Base-by-base conservation (phyloP, 192 early-diverging fungal species). In the Linnemannia exigua region DNA sequence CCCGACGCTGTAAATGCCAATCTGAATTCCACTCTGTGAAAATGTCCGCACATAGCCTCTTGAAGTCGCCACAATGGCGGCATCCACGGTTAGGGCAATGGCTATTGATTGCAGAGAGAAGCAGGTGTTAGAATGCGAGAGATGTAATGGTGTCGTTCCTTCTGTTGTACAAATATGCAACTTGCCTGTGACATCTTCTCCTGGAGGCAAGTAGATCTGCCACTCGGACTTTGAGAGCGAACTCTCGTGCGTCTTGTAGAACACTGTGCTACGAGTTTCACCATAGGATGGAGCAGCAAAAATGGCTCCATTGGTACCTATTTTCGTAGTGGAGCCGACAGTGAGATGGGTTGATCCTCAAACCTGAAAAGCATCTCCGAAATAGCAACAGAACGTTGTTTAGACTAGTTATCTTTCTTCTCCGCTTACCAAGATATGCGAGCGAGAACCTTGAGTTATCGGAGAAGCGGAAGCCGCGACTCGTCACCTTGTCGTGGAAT, bases 401-500 rank as follows among this genome's bases (percentile, higher is more conserved):
- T 25, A 25, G 14, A 46, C 16, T 47, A 8, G 22, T 70, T 70
- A 20, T n/a, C n/a, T n/a, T n/a, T n/a, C n/a, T n/a, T n/a, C n/a
- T n/a, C n/a, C 31, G 6, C 74, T 9, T 80, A 77, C 91, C 88
- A 19, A 99, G 88, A 67, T 93, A 90, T 0, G 96, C 97, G 92
- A 98, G 91, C 6, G 93, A 90, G 88, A 92, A 97, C 52, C 94
- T 92, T 82, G 91, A 90, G 77, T 92, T 90, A 79, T 99, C 97
- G 4, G 93, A 92, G 68, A 99, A 98, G 83, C 95, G 94, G 67
- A 95, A 95, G 74, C 95, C 94, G 47, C 96, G 91, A 63, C 92
- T 88, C 11, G 92, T 74, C 20, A 96, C 90, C 76, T 96, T 93
- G 90, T 99, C 97, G 86, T 97, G 95, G 77, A 96, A 98, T 66